Base-by-base conservation (phyloP, 2,329 filamentous ascomycete genomes). In the Teratosphaeriaceae sp. region DNA sequence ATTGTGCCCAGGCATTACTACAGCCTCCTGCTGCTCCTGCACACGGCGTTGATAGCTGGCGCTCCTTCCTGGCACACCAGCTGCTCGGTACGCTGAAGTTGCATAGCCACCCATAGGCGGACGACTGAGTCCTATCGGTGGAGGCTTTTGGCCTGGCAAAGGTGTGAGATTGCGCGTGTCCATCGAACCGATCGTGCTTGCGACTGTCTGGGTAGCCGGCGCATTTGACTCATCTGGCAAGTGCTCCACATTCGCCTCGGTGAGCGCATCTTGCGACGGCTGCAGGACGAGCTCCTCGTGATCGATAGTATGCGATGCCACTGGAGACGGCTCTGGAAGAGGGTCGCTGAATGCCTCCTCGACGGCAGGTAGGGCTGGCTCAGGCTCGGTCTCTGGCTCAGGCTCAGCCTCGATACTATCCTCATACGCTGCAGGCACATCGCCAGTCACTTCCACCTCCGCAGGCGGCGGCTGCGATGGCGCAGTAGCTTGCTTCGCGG, bases 1-100 rank as follows among this genome's bases (percentile, higher is more conserved):
- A 54, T 92, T 88, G 71, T 96, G 95, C 47, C 87, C 88, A 35
- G 92, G 92, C 90, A 98, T 96, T 52, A 95, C 88, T 30, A 98
- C 92, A 46, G 92, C 88, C 70, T 98, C 92, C 66, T 95, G 89
- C 63, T 98, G 92, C 57, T 97, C 89, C 59, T 94, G 75, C 42
- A 96, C 77, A 57, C 88, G 85, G 53, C 90, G 82, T 64, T 94
- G 85, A 65, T 85, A 88, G 68, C 83, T 89, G 16, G 87, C 79
- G 42, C 80, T 82, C 48, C 90, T 85, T 47, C 73, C 71, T 44
- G 76, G 58, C 23, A 65, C 67, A 19, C 78, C 70, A 48, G 82
- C 84, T 11, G 85, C 85, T 70, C 94, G 95, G 57, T 85, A 74
- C 20, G 88, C 87, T 38, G 82, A 84, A n/a, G 86, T 76, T 38